Percentiles rank a stretch among this genome's conserved stretches.
These are phyloP conservation scores for Arabidopsis arenosa DNA, from an alignment of 345 rosid species.

Conservation along the genomic window DNA sequence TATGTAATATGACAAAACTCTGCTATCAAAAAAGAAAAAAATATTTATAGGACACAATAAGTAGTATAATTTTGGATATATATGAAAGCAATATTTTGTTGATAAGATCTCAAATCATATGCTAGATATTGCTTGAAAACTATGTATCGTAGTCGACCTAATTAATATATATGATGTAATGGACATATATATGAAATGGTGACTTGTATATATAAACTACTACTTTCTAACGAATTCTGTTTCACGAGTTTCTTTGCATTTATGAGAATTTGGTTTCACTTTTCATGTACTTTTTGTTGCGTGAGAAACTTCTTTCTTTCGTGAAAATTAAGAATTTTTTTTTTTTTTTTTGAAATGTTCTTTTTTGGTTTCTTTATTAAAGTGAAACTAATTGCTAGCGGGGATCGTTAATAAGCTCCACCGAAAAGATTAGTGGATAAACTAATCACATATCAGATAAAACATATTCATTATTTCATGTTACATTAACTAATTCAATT, in stretches of 20 bases:
- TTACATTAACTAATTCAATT: background rate
- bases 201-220: background rate
- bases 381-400: background rate
- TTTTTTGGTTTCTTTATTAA: slow-evolving; percentile 6
- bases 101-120: slow-evolving; percentile 15
- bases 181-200: background rate
- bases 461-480: background rate
- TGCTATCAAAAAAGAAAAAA: background rate
- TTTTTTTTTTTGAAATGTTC: background rate
- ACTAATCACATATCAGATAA: background rate
- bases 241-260: slow-evolving; percentile 42
- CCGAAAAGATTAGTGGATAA: background rate
- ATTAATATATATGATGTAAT: background rate
- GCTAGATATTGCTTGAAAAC: slow-evolving; percentile 5
- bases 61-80: slow-evolving; percentile 4
- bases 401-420: background rate
- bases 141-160: background rate
- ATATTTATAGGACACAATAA: background rate
- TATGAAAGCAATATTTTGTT: background rate
- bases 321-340: background rate
- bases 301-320: slow-evolving; percentile 18
- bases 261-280: slow-evolving; percentile 4
- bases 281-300: slow-evolving; percentile 45
- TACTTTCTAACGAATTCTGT: slow-evolving; percentile 36
- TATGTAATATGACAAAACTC: slow-evolving; percentile 35